Conservation (phyloP, 225 moss, liverwort and hornwort genomes). For the Polytrichum commune region DNA sequence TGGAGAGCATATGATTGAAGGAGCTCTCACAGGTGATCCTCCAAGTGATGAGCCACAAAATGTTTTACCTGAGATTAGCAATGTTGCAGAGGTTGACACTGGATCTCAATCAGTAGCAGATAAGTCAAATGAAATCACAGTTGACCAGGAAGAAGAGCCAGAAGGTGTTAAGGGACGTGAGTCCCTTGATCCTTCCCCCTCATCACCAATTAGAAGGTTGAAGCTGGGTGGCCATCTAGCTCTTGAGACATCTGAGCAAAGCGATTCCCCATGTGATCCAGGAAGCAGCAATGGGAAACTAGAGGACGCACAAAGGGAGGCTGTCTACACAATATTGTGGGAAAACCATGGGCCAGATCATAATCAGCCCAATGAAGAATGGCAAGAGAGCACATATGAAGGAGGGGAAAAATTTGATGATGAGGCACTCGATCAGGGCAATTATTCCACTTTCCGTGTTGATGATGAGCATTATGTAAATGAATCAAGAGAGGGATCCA, state of each 20-base stretch:
- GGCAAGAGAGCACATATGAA: conserved; percentile 44
- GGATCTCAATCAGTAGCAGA: conserved; percentile 16
- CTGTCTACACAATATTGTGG: conserved; percentile 53
- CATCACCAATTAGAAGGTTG: conserved; percentile 32
- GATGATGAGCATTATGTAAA: conserved; percentile 32
- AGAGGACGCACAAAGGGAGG: conserved; percentile 36
- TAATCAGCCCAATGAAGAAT: conserved; percentile 36
- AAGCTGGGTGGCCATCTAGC: conserved; percentile 20
- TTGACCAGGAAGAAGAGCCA: conserved; percentile 27
- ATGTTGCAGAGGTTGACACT: conserved; percentile 1
- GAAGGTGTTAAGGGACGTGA: conserved; percentile 18
- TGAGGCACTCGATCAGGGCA: conserved; percentile 32
- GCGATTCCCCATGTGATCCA: conserved; percentile 42
- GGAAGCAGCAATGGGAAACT: conserved; percentile 43
- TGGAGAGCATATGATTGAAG: conserved; percentile 27
- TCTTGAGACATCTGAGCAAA: conserved; percentile 36
- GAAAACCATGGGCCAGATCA: conserved; percentile 41
- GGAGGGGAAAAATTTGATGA: conserved; percentile 22
- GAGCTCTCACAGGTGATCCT: conserved; percentile 9
- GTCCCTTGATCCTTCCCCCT: conserved; percentile 16
- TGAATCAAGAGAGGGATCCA: conserved; percentile 20
- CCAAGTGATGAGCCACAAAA: conserved; percentile 20
- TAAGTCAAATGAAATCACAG: conserved; percentile 16
- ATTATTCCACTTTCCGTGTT: conserved; percentile 28
- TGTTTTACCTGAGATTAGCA: conserved; percentile 17